A percentile compares a stretch with the other conserved stretches of the same genome.
Conservation (phyloP, 202 grass and related monocot genomes). For the Carex arenaria region DNA sequence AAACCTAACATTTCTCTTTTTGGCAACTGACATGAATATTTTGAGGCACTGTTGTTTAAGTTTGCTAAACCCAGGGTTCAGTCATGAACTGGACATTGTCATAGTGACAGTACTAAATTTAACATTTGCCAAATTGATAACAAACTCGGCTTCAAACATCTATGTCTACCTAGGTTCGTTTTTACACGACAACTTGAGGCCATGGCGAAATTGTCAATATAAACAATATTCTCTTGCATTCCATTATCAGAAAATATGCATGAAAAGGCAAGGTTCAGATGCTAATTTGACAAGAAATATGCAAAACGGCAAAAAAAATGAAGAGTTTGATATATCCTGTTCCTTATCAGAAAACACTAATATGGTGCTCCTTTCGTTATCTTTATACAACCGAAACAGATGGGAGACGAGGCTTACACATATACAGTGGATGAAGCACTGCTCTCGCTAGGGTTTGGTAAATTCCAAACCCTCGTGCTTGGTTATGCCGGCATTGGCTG, state of each 20-base stretch:
- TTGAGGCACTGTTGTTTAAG: not conserved
- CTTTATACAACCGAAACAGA: constrained; percentile 17
- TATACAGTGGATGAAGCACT: constrained; percentile 73
- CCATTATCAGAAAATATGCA: too few species aligned
- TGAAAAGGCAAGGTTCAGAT: not conserved
- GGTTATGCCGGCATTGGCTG: constrained; percentile 48
- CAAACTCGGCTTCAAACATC: not conserved
- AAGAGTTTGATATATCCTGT: not conserved
- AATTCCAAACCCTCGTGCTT: constrained; percentile 72
- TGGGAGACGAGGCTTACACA: constrained; percentile 21
- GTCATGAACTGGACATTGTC: not conserved
- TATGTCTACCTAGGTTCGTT: not conserved
- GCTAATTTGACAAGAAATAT: not conserved
- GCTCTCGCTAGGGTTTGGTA: constrained; percentile 48
- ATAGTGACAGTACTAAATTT: not conserved
- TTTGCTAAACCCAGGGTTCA: not conserved
- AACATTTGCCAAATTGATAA: not conserved
- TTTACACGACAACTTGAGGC: not conserved
- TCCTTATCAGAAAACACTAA: not conserved
- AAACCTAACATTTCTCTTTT: not conserved
- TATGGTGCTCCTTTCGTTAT: not conserved
- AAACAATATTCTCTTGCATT: not conserved
- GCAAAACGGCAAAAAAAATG: not conserved
- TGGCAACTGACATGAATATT: not conserved
- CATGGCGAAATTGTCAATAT: not conserved